Base-by-base conservation (phyloP, 805 yeast species). In the Starmerella stigmatis region DNA sequence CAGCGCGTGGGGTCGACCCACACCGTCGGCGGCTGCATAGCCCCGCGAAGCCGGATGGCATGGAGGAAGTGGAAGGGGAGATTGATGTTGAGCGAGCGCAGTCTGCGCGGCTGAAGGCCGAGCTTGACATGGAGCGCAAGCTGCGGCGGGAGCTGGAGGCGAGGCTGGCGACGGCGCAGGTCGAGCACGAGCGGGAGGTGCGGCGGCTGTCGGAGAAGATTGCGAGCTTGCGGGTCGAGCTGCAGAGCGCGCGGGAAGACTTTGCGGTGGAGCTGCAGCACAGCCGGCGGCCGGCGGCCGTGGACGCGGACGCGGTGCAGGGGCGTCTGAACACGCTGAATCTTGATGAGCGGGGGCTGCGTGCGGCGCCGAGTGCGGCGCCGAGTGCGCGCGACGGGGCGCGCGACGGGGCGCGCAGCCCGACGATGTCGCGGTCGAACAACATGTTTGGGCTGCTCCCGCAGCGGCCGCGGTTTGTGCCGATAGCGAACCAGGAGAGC, bases 21-120 rank as follows among this genome's bases (percentile, higher is more conserved):
- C 23, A 41, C 4, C 51, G 60, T 10, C 47, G 60, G 17, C 47
- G 57, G n/a, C 30, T 54, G 2, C 37, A 47, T 16, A 55, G 57
- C 36, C 58, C 58, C 10, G 50, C 41, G 6, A 41, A 39, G 28
- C 22, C 15, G 6, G 45, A 28, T 13, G 31, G 25, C 25, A 17
- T 20, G 31, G 38, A 10, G 12, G 19, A n/a, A 12, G 8, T 29
- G 19, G 32, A 10, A 4, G 19, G 12, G 9, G 46, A 33, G 23
- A 33, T 12, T 32, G 31, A 38, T 7, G 36, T 21, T 4, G 41
- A 46, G 19, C 28, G 26, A 4, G 36, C 29, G 15, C 44, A 43
- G 32, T 4, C 31, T 7, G 49, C 51, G 22, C 26, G 36, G 28
- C 43, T 50, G n/a, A 11, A 27, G 11, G 47, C 46, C 10, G 35